Percentiles rank a stretch among this genome's conserved stretches.
Conservation (phyloP, 768 basidiomycete species). For the Mycena venus region DNA sequence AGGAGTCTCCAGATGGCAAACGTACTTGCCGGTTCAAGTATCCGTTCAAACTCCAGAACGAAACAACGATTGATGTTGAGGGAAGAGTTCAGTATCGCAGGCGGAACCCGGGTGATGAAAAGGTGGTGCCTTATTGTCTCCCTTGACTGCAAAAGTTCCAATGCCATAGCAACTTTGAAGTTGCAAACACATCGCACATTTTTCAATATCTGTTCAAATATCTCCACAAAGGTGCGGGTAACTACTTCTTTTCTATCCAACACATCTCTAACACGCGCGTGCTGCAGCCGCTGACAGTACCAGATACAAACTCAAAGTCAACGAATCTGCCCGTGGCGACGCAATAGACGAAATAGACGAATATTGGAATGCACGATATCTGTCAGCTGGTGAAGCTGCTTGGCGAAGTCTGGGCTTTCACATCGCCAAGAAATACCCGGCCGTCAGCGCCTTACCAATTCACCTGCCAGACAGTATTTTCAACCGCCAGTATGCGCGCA, state of each 20-base stretch:
- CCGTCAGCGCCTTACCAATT: conserved; percentile 49
- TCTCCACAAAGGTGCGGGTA: conserved; percentile 50
- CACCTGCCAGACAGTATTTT: conserved; percentile 38
- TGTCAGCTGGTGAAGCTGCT: conserved; percentile 49
- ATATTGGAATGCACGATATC: conserved; percentile 48
- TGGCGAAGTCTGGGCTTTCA: conserved; percentile 53
- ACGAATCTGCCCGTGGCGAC: background rate
- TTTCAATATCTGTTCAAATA: conserved; percentile 58
- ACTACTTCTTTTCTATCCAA: background rate
- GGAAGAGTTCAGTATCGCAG: conserved; percentile 47
- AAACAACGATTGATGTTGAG: conserved; percentile 42
- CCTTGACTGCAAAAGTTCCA: conserved; percentile 43
- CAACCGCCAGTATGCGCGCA: conserved; percentile 42
- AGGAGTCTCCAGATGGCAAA: conserved; percentile 21
- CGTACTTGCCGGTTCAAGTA: conserved; percentile 41
- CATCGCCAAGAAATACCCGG: conserved; percentile 49
- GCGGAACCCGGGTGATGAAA: conserved; percentile 35
- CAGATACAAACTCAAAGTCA: background rate
- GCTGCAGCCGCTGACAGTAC: background rate
- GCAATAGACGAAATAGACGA: conserved; percentile 51
- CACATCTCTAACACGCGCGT: background rate
- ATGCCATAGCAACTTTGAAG: conserved; percentile 55
- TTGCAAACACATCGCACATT: conserved; percentile 43
- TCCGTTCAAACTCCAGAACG: conserved; percentile 25
- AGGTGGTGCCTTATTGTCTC: conserved; percentile 47